Evolutionary conservation across 73 alveolate genomes (phyloP), one percentile per base, ranked within the genome.

Genomic region (Paramecium pentaurelia): DNA sequence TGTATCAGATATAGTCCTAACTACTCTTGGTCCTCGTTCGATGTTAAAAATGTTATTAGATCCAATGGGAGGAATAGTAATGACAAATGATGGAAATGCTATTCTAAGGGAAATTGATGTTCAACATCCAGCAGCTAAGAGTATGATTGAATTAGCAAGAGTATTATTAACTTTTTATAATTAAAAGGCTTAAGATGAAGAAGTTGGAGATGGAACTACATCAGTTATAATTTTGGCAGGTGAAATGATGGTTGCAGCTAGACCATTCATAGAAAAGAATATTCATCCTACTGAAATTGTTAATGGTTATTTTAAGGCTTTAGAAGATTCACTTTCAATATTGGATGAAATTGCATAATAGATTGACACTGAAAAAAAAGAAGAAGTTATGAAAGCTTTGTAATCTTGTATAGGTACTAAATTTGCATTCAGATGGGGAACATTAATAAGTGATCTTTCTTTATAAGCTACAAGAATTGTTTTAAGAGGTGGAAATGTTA

Each of bases 31-130:
- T 32, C 99, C 99, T 58, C 96, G 98, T 51, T 97, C 99, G 8
- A 98, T 98, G 99, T 97, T 98, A 80, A 98, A 98, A 97, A 98
- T 98, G 99, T 96, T 98, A 75, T 95, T 96, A 34, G 99, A 97
- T 93, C 98, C 99, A 44, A 93, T 92, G 99, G 97, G 99, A 44
- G 99, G 99, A 58, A 97, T 97, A 68, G 99, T 98, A 64, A 96
- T 98, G 99, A 98, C 99, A 80, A 98, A 98, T 86, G 99, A 98
- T 92, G 99, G 99, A 40, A 98, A 98, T 95, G 99, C 99, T 51
- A 98, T 98, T 70, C 93, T 98, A 95, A 96, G 99, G 95, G 99
- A 98, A 94, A 95, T 95, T 58, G 99, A 98, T 88, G 99, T 98
- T 34, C 97, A 97, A 71, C 99, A 98, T 92, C 99, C 99, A 1